Conservation (phyloP, 2,329 filamentous ascomycete species). For the Scytalidium sp. region DNA sequence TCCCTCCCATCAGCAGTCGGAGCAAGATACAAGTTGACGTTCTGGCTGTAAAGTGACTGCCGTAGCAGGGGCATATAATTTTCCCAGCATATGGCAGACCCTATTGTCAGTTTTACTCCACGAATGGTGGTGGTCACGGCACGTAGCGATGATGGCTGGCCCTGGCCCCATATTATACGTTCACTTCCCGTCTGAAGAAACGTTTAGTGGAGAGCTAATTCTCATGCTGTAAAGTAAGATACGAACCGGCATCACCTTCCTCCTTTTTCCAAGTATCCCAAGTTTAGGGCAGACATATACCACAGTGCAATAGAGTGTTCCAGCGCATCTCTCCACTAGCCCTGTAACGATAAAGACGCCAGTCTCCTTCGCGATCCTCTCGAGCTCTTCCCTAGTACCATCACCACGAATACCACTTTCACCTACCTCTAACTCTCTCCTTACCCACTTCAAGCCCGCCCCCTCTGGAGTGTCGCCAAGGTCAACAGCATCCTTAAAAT, state of each 20-base stretch:
- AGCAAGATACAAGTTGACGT: slow-evolving; percentile 87
- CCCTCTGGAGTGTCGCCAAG: slow-evolving; percentile 75
- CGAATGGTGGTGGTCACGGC: slow-evolving; percentile 78
- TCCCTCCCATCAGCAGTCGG: slow-evolving; percentile 85
- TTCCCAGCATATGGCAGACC: slow-evolving; percentile 92
- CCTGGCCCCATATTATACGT: slow-evolving; percentile 85
- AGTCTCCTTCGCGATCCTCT: slow-evolving; percentile 71
- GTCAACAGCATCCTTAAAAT: slow-evolving; percentile 78
- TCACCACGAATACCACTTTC: slow-evolving; percentile 55
- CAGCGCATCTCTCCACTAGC: slow-evolving; percentile 74
- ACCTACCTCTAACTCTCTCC: slow-evolving; percentile 47
- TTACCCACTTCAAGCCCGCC: slow-evolving; percentile 70
- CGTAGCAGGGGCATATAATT: slow-evolving; percentile 92
- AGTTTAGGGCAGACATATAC: slow-evolving; percentile 76
- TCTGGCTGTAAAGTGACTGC: slow-evolving; percentile 81
- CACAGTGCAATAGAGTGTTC: slow-evolving; percentile 79
- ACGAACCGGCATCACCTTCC: slow-evolving; percentile 86
- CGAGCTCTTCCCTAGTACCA: slow-evolving; percentile 77
- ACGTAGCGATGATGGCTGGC: slow-evolving; percentile 71
- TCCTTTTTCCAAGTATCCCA: slow-evolving; percentile 77
- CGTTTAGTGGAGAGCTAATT: background rate
- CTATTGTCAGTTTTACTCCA: slow-evolving; percentile 76
- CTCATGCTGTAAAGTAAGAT: background rate
- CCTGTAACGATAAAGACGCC: slow-evolving; percentile 82
- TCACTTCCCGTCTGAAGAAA: slow-evolving; percentile 64